Conservation (phyloP, 2,329 filamentous ascomycete species). For the Sporothrix sp. region DNA sequence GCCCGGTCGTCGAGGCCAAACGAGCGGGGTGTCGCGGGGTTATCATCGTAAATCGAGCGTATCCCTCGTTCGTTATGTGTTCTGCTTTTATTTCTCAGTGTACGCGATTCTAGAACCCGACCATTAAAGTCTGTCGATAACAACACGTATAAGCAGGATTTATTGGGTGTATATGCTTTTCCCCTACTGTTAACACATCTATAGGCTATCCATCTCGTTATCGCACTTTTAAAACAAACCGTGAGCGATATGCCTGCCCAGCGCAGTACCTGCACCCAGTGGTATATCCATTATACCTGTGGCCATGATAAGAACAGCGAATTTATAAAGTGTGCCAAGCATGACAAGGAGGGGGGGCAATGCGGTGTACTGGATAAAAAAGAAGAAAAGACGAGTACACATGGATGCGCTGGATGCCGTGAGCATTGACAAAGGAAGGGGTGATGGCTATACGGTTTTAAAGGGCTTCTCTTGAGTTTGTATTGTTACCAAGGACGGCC, state of each 20-base stretch:
- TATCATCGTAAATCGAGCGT: neutral
- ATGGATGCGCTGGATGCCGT: neutral
- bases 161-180: neutral
- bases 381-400: neutral
- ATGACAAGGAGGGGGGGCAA: neutral
- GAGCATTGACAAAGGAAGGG: neutral
- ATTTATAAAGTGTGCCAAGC: neutral
- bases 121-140: neutral
- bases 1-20: neutral
- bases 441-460: neutral
- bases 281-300: constrained; percentile 2
- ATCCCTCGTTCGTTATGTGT: neutral
- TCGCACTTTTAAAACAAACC: neutral
- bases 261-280: neutral
- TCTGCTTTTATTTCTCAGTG: neutral
- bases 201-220: neutral
- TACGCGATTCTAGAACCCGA: neutral
- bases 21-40: neutral
- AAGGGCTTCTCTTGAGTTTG: neutral
- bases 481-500: neutral
- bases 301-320: neutral
- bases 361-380: neutral
- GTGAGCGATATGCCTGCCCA: neutral
- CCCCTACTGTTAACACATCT: neutral
- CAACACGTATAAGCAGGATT: neutral